Percentiles rank a stretch among this genome's conserved stretches.
These are phyloP conservation scores for Pseudomonodictys pantanalensis DNA, from an alignment of 495 filamentous ascomycete species.

Conservation along the genomic window DNA sequence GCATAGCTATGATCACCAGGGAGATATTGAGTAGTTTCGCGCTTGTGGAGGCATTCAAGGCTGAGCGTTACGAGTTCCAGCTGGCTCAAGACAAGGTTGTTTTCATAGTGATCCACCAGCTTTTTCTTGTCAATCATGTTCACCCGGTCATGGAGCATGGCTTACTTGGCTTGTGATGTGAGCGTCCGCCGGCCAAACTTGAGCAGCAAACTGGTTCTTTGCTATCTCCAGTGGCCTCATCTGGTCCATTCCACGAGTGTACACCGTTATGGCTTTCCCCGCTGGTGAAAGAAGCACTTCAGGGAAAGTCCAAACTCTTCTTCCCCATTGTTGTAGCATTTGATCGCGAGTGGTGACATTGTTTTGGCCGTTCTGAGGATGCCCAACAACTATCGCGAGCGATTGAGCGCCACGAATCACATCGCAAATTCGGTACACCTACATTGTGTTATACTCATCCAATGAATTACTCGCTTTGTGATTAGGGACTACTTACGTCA, in stretches of 20 bases:
- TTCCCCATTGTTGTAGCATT: conserved; percentile 43
- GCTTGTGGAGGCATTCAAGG: conserved; percentile 33
- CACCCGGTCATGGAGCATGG: neutral
- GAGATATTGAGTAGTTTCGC: conserved; percentile 27
- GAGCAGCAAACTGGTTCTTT: conserved; percentile 25
- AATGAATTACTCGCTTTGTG: too few relatives aligned
- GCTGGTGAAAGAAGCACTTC: conserved; percentile 45
- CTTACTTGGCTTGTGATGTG: conserved; percentile 23
- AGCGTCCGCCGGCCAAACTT: conserved; percentile 33
- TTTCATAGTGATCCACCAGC: conserved; percentile 45
- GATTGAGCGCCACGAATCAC: conserved; percentile 41
- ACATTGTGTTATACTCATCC: too few relatives aligned
- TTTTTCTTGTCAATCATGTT: conserved; percentile 10
- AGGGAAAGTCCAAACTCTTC: conserved; percentile 50
- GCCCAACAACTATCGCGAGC: conserved; percentile 37
- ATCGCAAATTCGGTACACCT: conserved; percentile 46
- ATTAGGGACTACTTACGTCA: conserved; percentile 25
- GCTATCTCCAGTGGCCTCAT: conserved; percentile 3
- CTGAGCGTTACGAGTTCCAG: conserved; percentile 42
- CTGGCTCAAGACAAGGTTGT: conserved; percentile 40
- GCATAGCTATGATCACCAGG: conserved; percentile 47
- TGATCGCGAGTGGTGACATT: conserved; percentile 7
- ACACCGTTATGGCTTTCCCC: conserved; percentile 34
- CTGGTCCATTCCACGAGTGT: conserved; percentile 16
- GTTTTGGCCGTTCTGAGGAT: conserved; percentile 1